Percentiles rank a stretch among this genome's conserved stretches.
Conservation (phyloP, 306 rosid genomes). For the Canavalia ensiformis region DNA sequence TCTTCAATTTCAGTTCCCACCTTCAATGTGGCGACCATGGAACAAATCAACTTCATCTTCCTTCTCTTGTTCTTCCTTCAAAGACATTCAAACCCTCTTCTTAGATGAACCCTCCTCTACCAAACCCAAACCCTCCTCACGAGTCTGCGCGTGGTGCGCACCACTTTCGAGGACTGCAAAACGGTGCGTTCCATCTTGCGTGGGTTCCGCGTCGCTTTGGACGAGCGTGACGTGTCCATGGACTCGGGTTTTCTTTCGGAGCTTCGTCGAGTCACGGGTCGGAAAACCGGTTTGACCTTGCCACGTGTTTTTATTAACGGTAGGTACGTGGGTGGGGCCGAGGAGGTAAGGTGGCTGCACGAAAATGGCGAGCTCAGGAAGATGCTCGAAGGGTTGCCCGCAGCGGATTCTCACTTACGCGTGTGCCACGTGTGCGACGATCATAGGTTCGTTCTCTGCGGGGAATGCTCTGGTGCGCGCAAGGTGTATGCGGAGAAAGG, state of each 20-base stretch:
- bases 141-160: constrained; percentile 86
- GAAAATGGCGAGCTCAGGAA: constrained; percentile 94
- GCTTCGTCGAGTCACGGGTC: constrained; percentile 70
- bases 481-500: constrained; percentile 73
- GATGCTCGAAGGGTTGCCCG: constrained; percentile 81
- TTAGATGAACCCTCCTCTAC: constrained; percentile 61
- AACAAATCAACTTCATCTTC: constrained; percentile 72
- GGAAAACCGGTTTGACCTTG: constrained; percentile 51
- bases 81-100: constrained; percentile 80
- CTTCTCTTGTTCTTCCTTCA: constrained; percentile 88
- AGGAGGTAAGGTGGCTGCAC: constrained; percentile 75
- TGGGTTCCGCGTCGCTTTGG: constrained; percentile 73
- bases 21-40: constrained; percentile 94
- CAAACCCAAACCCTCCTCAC: constrained; percentile 64
- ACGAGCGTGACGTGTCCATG: constrained; percentile 94
- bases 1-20: constrained; percentile 35
- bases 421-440: constrained; percentile 79
- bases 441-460: constrained; percentile 75
- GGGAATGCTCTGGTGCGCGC: constrained; percentile 80
- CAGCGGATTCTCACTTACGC: constrained; percentile 54
- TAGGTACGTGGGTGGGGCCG: constrained; percentile 85
- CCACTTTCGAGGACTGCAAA: constrained; percentile 84
- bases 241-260: constrained; percentile 75
- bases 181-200: constrained; percentile 79
- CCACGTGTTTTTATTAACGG: constrained; percentile 91